Evolutionary conservation across 148 eudicot species (phyloP).

Genomic region (Rhododendron ovatum): DNA sequence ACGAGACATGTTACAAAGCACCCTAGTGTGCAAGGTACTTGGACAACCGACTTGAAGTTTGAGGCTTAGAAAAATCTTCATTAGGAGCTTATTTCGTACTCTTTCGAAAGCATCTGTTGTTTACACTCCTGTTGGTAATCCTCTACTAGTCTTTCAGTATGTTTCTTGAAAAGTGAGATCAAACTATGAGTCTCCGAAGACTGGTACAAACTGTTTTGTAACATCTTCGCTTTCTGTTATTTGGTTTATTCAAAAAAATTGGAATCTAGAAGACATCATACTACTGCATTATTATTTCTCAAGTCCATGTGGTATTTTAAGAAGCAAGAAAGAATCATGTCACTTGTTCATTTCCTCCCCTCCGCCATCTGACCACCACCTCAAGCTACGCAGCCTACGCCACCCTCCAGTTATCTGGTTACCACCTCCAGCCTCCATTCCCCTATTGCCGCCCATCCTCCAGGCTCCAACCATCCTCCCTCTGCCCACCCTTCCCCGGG

Average conservation of each 20-base stretch:
- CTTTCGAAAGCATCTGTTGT: neutral
- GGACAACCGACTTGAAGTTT: constrained; percentile 65
- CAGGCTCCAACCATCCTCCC: too few species aligned
- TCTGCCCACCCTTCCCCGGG: too few species aligned
- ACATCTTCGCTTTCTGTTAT: neutral
- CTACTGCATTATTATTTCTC: neutral
- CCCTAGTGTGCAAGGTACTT: constrained; percentile 94
- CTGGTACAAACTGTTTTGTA: neutral
- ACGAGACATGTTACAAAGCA: constrained; percentile 77
- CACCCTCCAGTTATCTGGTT: too few species aligned
- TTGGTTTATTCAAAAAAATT: neutral
- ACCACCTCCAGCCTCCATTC: too few species aligned
- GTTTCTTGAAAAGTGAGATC: neutral
- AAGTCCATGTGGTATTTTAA: neutral
- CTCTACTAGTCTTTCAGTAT: neutral
- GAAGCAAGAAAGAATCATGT: neutral
- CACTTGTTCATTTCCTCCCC: neutral
- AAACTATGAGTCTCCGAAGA: neutral
- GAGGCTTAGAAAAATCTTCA: constrained; percentile 12
- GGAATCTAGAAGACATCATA: neutral
- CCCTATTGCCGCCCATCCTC: too few species aligned
- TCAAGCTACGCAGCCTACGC: neutral
- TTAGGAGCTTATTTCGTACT: neutral
- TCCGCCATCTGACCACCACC: neutral
- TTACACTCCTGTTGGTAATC: neutral